A percentile compares a stretch with the other conserved stretches of the same genome.
These are phyloP conservation scores for Colletotrichum tropicale DNA, from an alignment of 2,329 filamentous ascomycete species.

Conservation along the genomic window DNA sequence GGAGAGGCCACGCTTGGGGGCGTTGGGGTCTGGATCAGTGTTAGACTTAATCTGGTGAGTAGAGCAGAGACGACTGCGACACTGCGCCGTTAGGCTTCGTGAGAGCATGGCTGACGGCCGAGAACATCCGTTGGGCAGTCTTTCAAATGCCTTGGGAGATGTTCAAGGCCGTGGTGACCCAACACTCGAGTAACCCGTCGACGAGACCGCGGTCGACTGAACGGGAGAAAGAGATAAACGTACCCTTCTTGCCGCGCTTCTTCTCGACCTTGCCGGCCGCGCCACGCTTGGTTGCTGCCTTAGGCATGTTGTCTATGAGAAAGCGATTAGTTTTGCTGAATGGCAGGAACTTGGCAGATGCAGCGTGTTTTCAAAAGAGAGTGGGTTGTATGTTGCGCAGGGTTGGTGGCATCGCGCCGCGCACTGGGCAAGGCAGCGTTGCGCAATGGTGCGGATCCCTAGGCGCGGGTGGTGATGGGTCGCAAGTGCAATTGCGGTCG, in stretches of 20 bases:
- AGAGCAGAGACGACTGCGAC: neutral
- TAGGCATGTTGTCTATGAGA: slow-evolving; percentile 56
- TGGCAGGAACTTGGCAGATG: neutral
- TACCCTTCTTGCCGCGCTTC: slow-evolving; percentile 65
- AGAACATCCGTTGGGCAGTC: neutral
- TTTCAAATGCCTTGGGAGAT: neutral
- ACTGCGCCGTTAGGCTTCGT: neutral
- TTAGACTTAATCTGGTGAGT: slow-evolving; percentile 5
- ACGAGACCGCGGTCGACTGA: neutral
- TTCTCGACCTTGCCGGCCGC: slow-evolving; percentile 56
- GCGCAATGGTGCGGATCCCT: slow-evolving; percentile 24
- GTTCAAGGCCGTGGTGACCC: neutral
- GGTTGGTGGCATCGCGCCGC: neutral
- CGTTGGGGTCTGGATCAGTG: slow-evolving; percentile 78
- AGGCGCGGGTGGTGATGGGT: slow-evolving; percentile 16
- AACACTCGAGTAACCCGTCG: neutral
- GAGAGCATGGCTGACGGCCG: neutral
- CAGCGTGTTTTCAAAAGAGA: neutral
- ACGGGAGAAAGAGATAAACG: slow-evolving; percentile 26
- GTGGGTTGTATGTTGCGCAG: neutral
- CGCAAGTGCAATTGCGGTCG: slow-evolving; percentile 45
- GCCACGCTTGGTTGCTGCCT: slow-evolving; percentile 61
- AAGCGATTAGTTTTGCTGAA: slow-evolving; percentile 28
- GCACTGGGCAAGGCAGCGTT: neutral
- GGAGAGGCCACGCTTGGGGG: slow-evolving; percentile 98